Evolutionary conservation across 2,329 filamentous ascomycete genomes (phyloP).

Genomic region (Pseudocercospora pini-densiflorae): DNA sequence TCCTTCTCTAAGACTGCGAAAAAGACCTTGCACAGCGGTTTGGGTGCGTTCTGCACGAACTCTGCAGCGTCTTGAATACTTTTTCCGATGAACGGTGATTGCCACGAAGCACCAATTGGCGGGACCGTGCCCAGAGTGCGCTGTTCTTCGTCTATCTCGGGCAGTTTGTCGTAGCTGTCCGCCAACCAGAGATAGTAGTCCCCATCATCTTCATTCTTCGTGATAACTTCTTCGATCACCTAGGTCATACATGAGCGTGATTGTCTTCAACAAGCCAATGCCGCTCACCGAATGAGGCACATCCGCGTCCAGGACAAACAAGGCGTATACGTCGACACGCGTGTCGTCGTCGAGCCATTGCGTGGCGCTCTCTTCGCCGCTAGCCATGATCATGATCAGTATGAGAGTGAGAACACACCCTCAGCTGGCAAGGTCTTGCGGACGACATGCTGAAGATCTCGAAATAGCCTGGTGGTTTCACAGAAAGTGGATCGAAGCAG

Average conservation of each 20-base stretch:
- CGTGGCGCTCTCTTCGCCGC: background rate
- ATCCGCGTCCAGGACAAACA: conserved; percentile 9
- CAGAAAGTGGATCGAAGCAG: background rate
- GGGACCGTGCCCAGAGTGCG: conserved; percentile 4
- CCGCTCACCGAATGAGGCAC: background rate
- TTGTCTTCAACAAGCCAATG: background rate
- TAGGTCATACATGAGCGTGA: background rate
- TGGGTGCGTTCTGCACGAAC: conserved; percentile 11
- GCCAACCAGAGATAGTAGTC: conserved; percentile 17
- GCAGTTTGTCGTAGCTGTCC: conserved; percentile 15
- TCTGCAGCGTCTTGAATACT: conserved; percentile 1
- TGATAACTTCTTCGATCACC: conserved; percentile 15
- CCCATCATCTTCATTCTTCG: conserved; percentile 9
- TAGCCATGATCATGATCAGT: background rate
- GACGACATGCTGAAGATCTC: background rate
- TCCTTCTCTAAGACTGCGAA: conserved; percentile 4
- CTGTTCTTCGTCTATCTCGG: conserved; percentile 1
- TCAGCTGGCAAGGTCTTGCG: background rate
- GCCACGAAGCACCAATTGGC: conserved; percentile 12
- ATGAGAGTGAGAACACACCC: background rate
- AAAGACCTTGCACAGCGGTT: conserved; percentile 12
- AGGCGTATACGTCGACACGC: conserved; percentile 7
- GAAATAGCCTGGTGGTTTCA: background rate
- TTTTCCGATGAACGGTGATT: conserved; percentile 17
- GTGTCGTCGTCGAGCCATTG: conserved; percentile 4